Evolutionary conservation across 2,329 filamentous ascomycete genomes (phyloP).

Genomic region (Cytospora chrysosperma): DNA sequence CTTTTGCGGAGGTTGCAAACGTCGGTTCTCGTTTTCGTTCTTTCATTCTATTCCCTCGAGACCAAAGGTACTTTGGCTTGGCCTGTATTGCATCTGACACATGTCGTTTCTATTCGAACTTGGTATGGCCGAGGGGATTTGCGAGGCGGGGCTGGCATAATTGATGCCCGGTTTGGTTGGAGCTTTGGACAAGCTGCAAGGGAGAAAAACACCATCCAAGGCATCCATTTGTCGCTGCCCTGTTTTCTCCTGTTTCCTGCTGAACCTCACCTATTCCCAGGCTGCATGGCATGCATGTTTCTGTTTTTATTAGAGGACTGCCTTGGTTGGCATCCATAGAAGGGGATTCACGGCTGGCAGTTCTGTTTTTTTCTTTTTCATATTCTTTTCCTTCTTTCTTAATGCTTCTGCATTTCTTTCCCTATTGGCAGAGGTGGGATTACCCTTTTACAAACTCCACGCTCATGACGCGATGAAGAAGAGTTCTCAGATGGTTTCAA

Average conservation of each 20-base stretch:
- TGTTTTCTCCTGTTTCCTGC: not conserved
- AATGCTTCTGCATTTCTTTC: constrained; percentile 16
- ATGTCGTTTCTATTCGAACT: constrained; percentile 21
- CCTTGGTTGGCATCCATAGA: constrained; percentile 25
- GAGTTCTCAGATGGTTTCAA: constrained; percentile 11
- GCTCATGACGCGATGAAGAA: constrained; percentile 23
- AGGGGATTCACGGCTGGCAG: constrained; percentile 15
- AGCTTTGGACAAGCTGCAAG: not conserved
- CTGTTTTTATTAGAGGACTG: constrained; percentile 24
- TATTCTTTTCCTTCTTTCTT: constrained; percentile 11
- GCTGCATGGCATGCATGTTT: constrained; percentile 23
- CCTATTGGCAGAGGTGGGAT: constrained; percentile 21
- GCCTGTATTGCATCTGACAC: constrained; percentile 23
- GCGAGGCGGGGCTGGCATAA: not conserved
- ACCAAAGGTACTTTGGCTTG: constrained; percentile 11
- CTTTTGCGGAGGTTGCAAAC: constrained; percentile 10
- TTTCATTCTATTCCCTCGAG: constrained; percentile 1
- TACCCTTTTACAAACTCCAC: constrained; percentile 9
- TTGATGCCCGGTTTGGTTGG: not conserved
- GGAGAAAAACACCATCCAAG: not conserved
- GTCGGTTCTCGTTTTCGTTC: constrained; percentile 9
- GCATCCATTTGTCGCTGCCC: constrained; percentile 4
- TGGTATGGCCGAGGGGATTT: constrained; percentile 7
- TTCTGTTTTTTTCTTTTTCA: constrained; percentile 8
- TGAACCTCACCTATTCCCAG: constrained; percentile 12